Evolutionary conservation across 179 eudicot genomes (phyloP).

Genomic region (Silene noctiflora): DNA sequence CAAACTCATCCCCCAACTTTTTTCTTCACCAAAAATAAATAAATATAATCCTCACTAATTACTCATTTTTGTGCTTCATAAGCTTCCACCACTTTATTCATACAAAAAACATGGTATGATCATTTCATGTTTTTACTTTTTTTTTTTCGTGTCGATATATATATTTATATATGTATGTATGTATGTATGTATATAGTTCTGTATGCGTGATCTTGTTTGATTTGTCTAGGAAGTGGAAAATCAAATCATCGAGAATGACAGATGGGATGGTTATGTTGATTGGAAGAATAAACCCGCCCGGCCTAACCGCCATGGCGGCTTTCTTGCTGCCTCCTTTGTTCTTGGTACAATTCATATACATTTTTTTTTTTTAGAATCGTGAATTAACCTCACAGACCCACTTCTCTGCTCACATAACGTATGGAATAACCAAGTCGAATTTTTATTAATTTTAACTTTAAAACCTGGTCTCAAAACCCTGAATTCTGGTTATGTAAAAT

Average conservation of each 20-base stretch:
- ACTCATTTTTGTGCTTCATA: conserved; percentile 10
- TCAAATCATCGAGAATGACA: conserved; percentile 14
- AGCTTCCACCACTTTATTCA: conserved; percentile 10
- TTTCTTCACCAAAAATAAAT: conserved; percentile 5
- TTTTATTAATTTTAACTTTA: no score
- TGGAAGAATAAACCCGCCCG: conserved; percentile 57
- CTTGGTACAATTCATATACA: conserved; percentile 36
- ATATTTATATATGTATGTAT: no score
- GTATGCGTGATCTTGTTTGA: neutral
- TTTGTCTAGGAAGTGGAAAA: conserved; percentile 50
- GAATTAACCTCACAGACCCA: no score
- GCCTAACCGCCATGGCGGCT: conserved; percentile 63
- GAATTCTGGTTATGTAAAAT: neutral
- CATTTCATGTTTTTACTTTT: neutral
- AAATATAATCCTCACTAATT: neutral
- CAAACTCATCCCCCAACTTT: neutral
- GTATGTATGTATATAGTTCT: neutral
- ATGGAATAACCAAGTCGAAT: no score
- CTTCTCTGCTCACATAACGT: no score
- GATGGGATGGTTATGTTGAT: conserved; percentile 68
- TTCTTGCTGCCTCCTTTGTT: conserved; percentile 64
- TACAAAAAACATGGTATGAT: conserved; percentile 10
- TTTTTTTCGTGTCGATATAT: no score
- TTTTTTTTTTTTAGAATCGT: no score
- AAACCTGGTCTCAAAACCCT: no score